A percentile compares a stretch with the other conserved stretches of the same genome.
phyloP scores from a whole-genome alignment of 1,284 basidiomycete genomes.

The Microbotryomycetes sp. region DNA sequence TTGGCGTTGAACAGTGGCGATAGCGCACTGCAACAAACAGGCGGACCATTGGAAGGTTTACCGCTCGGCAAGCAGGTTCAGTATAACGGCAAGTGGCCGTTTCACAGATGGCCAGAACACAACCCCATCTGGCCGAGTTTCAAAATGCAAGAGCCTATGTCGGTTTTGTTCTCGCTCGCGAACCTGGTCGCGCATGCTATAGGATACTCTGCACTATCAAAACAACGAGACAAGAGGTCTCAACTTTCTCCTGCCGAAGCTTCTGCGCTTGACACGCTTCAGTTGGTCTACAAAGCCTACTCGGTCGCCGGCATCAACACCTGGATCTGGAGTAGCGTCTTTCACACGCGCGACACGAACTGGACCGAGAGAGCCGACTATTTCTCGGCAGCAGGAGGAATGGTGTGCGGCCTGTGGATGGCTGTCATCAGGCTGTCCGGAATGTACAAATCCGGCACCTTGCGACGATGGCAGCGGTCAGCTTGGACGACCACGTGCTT shows the following conservation, averaged over 20 bases:
- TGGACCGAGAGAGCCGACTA: conserved; percentile 89
- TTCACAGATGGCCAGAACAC: conserved; percentile 49
- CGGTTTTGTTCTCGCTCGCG: conserved; percentile 76
- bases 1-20: conserved; percentile 47
- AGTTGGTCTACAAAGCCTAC: conserved; percentile 60
- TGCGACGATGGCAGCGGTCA: neutral
- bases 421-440: conserved; percentile 38
- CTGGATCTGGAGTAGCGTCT: conserved; percentile 87
- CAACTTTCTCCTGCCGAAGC: neutral
- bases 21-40: conserved; percentile 7
- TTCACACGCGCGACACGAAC: conserved; percentile 82
- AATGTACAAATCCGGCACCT: conserved; percentile 44
- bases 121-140: conserved; percentile 41
- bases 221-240: conserved; percentile 45
- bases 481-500: conserved; percentile 40
- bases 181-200: conserved; percentile 66
- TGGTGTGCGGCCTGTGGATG: conserved; percentile 63
- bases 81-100: conserved; percentile 96
- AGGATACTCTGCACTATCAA: neutral
- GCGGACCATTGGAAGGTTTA: conserved; percentile 31
- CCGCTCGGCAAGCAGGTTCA: conserved; percentile 46
- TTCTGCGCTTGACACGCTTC: conserved; percentile 47
- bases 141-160: conserved; percentile 90
- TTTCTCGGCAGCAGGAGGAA: conserved; percentile 75
- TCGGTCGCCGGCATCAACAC: conserved; percentile 72